These are phyloP conservation scores for Penstemon newberryi DNA, from an alignment of 257 asterid genomes.

Conservation along the genomic window DNA sequence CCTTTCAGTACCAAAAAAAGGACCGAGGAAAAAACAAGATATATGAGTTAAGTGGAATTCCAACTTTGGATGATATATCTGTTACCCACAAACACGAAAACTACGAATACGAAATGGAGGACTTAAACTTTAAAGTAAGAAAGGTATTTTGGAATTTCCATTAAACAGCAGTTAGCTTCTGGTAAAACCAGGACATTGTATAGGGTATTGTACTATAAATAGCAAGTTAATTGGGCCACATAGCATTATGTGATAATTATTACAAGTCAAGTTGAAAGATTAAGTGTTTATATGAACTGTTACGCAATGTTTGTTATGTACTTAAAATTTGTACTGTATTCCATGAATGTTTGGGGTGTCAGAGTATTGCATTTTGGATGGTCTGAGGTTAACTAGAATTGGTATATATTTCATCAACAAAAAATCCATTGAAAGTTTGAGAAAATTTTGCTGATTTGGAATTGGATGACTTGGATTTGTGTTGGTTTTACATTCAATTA, in stretches of 20 bases:
- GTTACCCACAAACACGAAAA: conserved; percentile 35
- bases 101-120: background rate
- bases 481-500: too few relatives aligned
- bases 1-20: conserved; percentile 24
- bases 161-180: conserved; percentile 15
- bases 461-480: conserved; percentile 8
- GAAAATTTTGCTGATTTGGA: too few relatives aligned
- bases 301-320: conserved; percentile 21
- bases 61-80: conserved; percentile 14
- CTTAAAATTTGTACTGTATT: conserved; percentile 25
- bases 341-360: conserved; percentile 29
- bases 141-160: conserved; percentile 21
- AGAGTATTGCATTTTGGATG: background rate
- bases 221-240: conserved; percentile 34
- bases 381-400: background rate
- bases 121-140: conserved; percentile 7
- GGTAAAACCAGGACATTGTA: conserved; percentile 14
- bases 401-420: background rate
- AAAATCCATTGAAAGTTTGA: too few relatives aligned
- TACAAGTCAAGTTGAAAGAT: conserved; percentile 27
- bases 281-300: conserved; percentile 47
- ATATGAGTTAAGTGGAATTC: background rate
- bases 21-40: background rate
- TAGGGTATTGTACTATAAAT: conserved; percentile 32
- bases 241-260: conserved; percentile 28